Conservation (phyloP, 2,329 filamentous ascomycete genomes). For the Zasmidium cellare region DNA sequence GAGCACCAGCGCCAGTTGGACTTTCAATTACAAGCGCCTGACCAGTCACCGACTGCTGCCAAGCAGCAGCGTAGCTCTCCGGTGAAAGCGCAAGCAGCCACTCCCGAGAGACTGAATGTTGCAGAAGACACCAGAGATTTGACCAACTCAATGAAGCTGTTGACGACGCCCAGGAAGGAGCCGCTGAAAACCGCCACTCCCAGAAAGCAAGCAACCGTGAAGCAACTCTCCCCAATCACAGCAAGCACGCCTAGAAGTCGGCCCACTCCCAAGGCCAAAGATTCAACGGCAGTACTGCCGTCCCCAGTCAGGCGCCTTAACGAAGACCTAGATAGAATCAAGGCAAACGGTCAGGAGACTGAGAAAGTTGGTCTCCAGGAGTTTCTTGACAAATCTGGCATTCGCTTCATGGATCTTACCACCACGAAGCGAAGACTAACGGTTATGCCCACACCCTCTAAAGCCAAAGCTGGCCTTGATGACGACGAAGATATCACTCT, state of each 20-base stretch:
- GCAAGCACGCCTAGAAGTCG: constrained; percentile 35
- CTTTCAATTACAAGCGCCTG: constrained; percentile 19
- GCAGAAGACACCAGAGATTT: constrained; percentile 27
- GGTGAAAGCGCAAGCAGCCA: constrained; percentile 7
- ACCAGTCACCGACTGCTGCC: constrained; percentile 28
- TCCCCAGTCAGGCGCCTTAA: constrained; percentile 30
- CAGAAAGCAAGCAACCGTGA: constrained; percentile 36
- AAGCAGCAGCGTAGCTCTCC: constrained; percentile 31
- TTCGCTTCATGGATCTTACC: constrained; percentile 98
- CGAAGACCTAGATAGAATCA: constrained; percentile 27
- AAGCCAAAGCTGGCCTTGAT: constrained; percentile 40
- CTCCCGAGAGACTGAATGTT: constrained; percentile 20
- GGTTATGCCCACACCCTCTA: constrained; percentile 55
- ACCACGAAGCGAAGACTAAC: constrained; percentile 92
- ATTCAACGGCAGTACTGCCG: constrained; percentile 12
- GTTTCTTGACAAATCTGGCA: constrained; percentile 92
- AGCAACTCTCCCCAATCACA: constrained; percentile 43
- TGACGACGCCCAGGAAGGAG: constrained; percentile 52
- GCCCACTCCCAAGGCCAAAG: constrained; percentile 32
- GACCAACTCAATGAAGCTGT: constrained; percentile 47
- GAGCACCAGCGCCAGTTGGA: constrained; percentile 11
- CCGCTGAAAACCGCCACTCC: constrained; percentile 42
- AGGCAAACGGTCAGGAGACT: constrained; percentile 17
- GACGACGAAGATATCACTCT: constrained; percentile 44
- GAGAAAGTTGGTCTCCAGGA: constrained; percentile 69